A percentile compares a stretch with the other conserved stretches of the same genome.
phyloP scores from a whole-genome alignment of 2,329 filamentous ascomycete species.

The Cercospora citrullina region DNA sequence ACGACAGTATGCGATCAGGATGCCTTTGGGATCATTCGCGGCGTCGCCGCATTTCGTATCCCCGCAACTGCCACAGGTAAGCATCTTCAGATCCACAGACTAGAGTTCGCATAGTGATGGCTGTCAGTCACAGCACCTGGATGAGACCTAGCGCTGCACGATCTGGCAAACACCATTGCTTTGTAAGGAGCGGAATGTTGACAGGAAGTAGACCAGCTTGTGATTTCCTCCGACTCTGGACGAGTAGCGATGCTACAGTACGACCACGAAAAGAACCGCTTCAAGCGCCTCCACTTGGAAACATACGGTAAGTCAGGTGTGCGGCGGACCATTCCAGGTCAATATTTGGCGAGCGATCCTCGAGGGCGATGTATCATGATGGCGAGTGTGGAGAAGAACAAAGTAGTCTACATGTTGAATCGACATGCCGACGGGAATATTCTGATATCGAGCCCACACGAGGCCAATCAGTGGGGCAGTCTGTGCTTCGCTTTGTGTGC shows the following conservation, averaged over 20 bases:
- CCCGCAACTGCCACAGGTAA: slow-evolving; percentile 93
- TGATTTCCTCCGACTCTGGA: slow-evolving; percentile 92
- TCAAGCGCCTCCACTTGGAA: slow-evolving; percentile 87
- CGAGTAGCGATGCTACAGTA: slow-evolving; percentile 95
- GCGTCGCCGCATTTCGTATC: slow-evolving; percentile 83
- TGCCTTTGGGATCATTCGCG: slow-evolving; percentile 92
- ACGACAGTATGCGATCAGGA: slow-evolving; percentile 85
- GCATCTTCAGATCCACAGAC: slow-evolving; percentile 9
- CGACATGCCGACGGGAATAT: slow-evolving; percentile 91
- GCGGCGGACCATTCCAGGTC: slow-evolving; percentile 87
- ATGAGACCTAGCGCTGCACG: slow-evolving; percentile 6
- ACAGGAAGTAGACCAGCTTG: slow-evolving; percentile 74
- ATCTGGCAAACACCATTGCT: neutral
- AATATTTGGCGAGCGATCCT: slow-evolving; percentile 93
- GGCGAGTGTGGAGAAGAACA: slow-evolving; percentile 96
- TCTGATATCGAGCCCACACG: slow-evolving; percentile 93
- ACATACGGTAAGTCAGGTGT: slow-evolving; percentile 98
- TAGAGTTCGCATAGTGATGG: slow-evolving; percentile 50
- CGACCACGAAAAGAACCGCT: slow-evolving; percentile 78
- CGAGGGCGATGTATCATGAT: slow-evolving; percentile 94
- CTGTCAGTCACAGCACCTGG: slow-evolving; percentile 20
- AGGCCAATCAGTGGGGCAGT: slow-evolving; percentile 91
- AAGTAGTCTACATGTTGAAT: slow-evolving; percentile 97
- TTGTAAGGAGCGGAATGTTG: slow-evolving; percentile 9
- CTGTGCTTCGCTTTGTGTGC: slow-evolving; percentile 85